These are phyloP conservation scores for Evansstolkia leycettana DNA, from an alignment of 495 filamentous ascomycete genomes.

Conservation along the genomic window DNA sequence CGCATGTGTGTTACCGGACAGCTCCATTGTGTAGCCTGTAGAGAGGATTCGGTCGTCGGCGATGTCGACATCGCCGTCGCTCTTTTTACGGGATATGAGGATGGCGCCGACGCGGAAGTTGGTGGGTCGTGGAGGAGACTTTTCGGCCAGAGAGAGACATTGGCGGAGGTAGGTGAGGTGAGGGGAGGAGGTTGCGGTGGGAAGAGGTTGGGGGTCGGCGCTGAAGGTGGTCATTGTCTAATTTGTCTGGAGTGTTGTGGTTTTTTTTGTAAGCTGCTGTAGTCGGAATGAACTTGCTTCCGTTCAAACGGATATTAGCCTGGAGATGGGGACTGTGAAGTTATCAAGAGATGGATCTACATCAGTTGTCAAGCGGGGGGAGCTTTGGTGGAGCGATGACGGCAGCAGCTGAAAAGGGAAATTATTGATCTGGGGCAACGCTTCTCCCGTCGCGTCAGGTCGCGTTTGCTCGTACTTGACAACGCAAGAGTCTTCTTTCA, in stretches of 20 bases:
- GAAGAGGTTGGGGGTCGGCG: conserved; percentile 3
- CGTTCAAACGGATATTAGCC: no score
- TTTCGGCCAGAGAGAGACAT: conserved; percentile 59
- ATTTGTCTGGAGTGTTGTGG: no score
- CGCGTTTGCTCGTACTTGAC: no score
- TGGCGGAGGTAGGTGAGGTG: conserved; percentile 59
- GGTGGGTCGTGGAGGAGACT: conserved; percentile 72
- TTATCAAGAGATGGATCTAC: background rate
- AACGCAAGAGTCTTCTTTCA: no score
- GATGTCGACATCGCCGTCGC: conserved; percentile 10
- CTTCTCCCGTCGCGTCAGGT: no score
- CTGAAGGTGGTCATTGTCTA: background rate
- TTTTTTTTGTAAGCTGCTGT: no score
- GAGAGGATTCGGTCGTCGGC: conserved; percentile 51
- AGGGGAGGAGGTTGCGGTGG: conserved; percentile 15
- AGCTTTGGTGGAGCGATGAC: conserved; percentile 14
- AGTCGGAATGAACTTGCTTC: no score
- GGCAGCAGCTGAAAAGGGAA: conserved; percentile 1
- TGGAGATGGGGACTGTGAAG: background rate
- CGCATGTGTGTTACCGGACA: conserved; percentile 87
- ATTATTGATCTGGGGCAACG: no score
- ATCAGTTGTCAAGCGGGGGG: conserved; percentile 7
- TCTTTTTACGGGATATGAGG: conserved; percentile 44
- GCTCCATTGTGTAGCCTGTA: conserved; percentile 84
- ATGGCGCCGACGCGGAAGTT: conserved; percentile 92